Conservation (phyloP, 179 eudicot species). For the Patellifolia procumbens region DNA sequence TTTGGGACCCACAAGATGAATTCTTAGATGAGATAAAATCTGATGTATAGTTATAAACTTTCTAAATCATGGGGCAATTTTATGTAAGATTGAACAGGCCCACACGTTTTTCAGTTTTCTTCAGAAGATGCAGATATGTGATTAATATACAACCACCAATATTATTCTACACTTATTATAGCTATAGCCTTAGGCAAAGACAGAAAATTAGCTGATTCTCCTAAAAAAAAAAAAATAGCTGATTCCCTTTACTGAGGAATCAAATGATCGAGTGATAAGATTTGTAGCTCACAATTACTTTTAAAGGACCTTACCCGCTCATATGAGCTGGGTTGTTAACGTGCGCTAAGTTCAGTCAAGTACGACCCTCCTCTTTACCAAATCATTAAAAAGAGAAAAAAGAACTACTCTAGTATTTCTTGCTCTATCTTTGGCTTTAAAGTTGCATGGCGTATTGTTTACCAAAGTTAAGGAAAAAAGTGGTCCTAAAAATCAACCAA, state of each 20-base stretch:
- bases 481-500: slow-evolving; percentile 34
- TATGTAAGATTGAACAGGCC: slow-evolving; percentile 11
- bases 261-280: too few species aligned
- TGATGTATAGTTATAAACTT: slow-evolving; percentile 21
- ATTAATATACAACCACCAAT: slow-evolving; percentile 11
- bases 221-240: too few species aligned
- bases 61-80: slow-evolving; percentile 16
- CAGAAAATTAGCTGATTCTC: slow-evolving; percentile 16
- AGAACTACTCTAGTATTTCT: slow-evolving; percentile 13
- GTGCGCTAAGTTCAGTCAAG: too few species aligned
- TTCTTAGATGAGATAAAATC: slow-evolving; percentile 11
- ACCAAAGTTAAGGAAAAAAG: slow-evolving; percentile 33
- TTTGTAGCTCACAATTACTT: too few species aligned
- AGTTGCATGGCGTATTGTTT: slow-evolving; percentile 39
- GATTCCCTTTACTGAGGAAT: too few species aligned
- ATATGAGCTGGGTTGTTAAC: too few species aligned
- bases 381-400: too few species aligned
- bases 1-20: slow-evolving; percentile 1
- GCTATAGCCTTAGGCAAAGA: slow-evolving; percentile 16
- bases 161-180: slow-evolving; percentile 24
- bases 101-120: slow-evolving; percentile 29
- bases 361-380: too few species aligned
- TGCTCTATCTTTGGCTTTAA: slow-evolving; percentile 31
- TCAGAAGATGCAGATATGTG: slow-evolving; percentile 6
- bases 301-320: too few species aligned